Base-by-base conservation (phyloP, 2,329 filamentous ascomycete genomes). In the Botrytis squamosa region DNA sequence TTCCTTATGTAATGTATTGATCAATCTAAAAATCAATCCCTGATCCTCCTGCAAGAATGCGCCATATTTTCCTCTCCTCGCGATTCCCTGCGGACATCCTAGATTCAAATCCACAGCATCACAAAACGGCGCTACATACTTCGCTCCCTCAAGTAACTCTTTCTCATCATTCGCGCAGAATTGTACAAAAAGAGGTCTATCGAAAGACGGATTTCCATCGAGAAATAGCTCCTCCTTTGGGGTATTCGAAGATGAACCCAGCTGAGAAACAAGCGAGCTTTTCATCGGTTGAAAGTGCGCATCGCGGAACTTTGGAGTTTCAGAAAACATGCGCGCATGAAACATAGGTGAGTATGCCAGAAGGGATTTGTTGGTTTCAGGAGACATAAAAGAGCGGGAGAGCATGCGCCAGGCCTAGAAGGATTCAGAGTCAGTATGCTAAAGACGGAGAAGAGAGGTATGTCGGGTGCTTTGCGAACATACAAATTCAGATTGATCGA, bases 401-500 rank as follows among this genome's bases (percentile, higher is more conserved):
- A 99, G 91, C 87, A 98, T 91, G 79, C 96, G 93, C 96, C 96
- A 99, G 79, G 95, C 96, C 95, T 97, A 77, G 44, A 49, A 52
- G 74, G 9, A 42, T 46, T 68, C 2, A 12, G 6, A 63, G 7
- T 75, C 73, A 75, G 76, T 76, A 67, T 20, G 36, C 22, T 4
- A 40, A 40, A 40, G 12, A 57, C 52, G 22, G 70, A 68, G 60
- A 60, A 8, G 25, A 33, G 7, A 42, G 10, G 16, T 33, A 4
- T 25, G 10, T 16, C 29, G 63, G 44, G 9, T 38, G 25, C 10
- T 33, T 42, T n/a, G n/a, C 7, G 16, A 64, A 85, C 91, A 77
- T 86, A 97, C 95, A 85, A 98, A 98, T 85, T 99, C 96, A 46
- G 94, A 98, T 83, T 98, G 93, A 81, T 99, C 95, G 36, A 99